phyloP scores from a whole-genome alignment of 257 asterid genomes.

The Mitragyna speciosa region DNA sequence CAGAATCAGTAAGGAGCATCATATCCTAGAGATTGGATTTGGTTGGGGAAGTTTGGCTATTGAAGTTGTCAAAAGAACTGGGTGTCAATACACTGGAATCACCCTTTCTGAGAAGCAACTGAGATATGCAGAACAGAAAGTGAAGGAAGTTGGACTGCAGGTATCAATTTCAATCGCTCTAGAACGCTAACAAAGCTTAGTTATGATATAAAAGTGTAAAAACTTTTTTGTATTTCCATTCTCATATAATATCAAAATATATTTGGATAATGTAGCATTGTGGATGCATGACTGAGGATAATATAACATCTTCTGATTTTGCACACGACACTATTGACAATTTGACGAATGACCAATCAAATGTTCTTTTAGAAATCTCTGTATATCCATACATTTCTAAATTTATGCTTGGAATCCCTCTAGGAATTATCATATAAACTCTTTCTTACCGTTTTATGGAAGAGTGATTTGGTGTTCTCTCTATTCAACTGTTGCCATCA shows the following conservation, averaged over 20 bases:
- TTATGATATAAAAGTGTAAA: too few relatives aligned
- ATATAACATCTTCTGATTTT: too few relatives aligned
- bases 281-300: too few relatives aligned
- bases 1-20: conserved; percentile 57
- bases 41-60: conserved; percentile 97
- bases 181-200: not conserved
- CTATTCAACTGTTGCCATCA: not conserved
- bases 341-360: too few relatives aligned
- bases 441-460: not conserved
- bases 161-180: conserved; percentile 22
- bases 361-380: too few relatives aligned
- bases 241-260: too few relatives aligned
- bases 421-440: not conserved
- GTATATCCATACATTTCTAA: too few relatives aligned
- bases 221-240: too few relatives aligned
- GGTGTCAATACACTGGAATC: conserved; percentile 90
- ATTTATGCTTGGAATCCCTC: not conserved
- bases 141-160: conserved; percentile 81
- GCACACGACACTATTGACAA: too few relatives aligned
- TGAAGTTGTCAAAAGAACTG: conserved; percentile 74
- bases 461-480: not conserved
- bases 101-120: conserved; percentile 83
- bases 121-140: conserved; percentile 66
- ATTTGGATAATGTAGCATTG: too few relatives aligned
- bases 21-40: conserved; percentile 83